Conservation (phyloP, 2,329 filamentous ascomycete species). For the Talaromyces sp. region DNA sequence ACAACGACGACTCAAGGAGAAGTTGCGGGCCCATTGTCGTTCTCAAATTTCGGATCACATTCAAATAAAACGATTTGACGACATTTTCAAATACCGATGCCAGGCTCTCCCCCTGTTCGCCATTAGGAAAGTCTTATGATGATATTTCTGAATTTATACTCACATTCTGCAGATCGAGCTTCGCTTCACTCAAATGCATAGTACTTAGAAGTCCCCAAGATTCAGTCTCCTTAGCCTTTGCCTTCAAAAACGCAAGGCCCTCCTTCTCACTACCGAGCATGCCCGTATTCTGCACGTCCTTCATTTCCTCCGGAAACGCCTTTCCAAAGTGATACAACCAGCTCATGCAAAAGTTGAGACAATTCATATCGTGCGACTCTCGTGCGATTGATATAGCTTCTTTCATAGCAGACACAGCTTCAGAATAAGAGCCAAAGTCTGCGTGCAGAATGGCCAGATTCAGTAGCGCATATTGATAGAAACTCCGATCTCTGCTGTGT, state of each 20-base stretch:
- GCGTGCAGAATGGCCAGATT: slow-evolving; percentile 92
- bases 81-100: slow-evolving; percentile 70
- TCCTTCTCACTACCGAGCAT: slow-evolving; percentile 78
- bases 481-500: slow-evolving; percentile 75
- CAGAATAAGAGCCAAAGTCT: slow-evolving; percentile 87
- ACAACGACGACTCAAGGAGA: slow-evolving; percentile 69
- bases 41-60: slow-evolving; percentile 72
- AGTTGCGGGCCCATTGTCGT: slow-evolving; percentile 72
- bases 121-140: no score
- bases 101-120: slow-evolving; percentile 54
- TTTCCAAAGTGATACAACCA: slow-evolving; percentile 96
- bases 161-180: slow-evolving; percentile 71
- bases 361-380: slow-evolving; percentile 88
- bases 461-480: slow-evolving; percentile 92
- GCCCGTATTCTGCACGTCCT: slow-evolving; percentile 66
- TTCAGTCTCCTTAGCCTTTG: slow-evolving; percentile 79
- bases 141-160: no score
- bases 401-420: slow-evolving; percentile 90
- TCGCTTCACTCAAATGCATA: slow-evolving; percentile 80
- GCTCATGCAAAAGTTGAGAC: slow-evolving; percentile 90
- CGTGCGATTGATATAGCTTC: slow-evolving; percentile 93
- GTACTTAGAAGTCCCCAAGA: slow-evolving; percentile 85
- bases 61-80: slow-evolving; percentile 77
- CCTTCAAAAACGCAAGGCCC: slow-evolving; percentile 76
- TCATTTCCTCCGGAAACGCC: slow-evolving; percentile 73